Evolutionary conservation across 345 rosid genomes (phyloP).

Genomic region (Draba incana): DNA sequence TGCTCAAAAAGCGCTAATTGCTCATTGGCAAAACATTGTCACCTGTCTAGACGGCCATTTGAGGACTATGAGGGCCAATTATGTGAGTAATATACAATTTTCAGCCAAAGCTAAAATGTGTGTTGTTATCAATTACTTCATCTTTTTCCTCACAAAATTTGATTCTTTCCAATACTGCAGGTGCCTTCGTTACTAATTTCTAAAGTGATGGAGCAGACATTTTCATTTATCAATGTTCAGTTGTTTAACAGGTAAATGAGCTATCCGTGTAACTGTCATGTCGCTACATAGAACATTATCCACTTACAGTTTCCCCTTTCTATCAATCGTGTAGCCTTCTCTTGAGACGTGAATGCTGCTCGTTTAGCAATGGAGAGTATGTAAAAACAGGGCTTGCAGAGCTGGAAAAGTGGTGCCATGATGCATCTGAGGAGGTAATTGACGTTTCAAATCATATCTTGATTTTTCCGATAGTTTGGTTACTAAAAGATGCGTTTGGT

Average conservation of each 20-base stretch:
- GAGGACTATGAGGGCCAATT: conserved; percentile 80
- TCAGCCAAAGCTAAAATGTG: conserved; percentile 3
- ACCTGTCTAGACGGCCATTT: conserved; percentile 67
- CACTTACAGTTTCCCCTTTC: conserved; percentile 13
- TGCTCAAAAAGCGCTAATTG: conserved; percentile 81
- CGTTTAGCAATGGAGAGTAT: conserved; percentile 95
- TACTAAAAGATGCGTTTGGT: conserved; percentile 27
- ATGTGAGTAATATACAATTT: conserved; percentile 53
- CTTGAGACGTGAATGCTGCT: conserved; percentile 94
- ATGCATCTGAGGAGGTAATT: conserved; percentile 82
- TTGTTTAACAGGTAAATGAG: conserved; percentile 81
- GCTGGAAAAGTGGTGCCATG: conserved; percentile 87
- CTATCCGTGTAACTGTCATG: conserved; percentile 8
- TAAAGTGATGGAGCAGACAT: conserved; percentile 86
- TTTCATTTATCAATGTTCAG: conserved; percentile 93
- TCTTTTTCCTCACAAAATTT: conserved; percentile 31
- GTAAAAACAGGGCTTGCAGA: conserved; percentile 93
- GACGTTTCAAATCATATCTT: conserved; percentile 18
- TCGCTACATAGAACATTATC: conserved; percentile 11
- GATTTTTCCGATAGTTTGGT: conserved; percentile 18
- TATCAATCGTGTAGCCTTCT: conserved; percentile 66
- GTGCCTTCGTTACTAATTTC: conserved; percentile 81
- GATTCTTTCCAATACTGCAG: conserved; percentile 46
- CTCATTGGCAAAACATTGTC: conserved; percentile 97
- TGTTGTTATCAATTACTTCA: conserved; percentile 27